Percentiles rank a stretch among this genome's conserved stretches.
Evolutionary conservation across 23 red algal species (phyloP).

Genomic region (Gracilaria domingensis): DNA sequence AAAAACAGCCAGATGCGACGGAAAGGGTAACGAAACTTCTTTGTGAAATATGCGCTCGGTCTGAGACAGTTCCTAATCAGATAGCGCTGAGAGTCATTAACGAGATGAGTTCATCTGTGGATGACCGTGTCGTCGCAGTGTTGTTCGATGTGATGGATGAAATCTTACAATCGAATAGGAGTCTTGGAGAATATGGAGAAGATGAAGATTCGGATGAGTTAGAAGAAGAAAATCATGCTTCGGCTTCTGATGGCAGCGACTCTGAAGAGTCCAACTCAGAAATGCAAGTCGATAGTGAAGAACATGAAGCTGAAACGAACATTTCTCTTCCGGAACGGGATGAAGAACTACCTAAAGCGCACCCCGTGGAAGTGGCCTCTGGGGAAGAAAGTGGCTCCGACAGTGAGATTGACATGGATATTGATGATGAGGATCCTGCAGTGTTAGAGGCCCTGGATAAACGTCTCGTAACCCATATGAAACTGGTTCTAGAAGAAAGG

Average conservation of each 20-base stretch:
- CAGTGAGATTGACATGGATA: conserved; percentile 36
- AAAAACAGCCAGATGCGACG: not conserved
- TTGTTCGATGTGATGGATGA: conserved; percentile 63
- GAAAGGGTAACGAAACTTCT: conserved; percentile 33
- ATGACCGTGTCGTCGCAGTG: conserved; percentile 58
- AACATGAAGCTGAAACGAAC: not conserved
- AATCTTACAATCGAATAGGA: conserved; percentile 6
- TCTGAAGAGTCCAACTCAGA: not conserved
- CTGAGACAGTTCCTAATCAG: conserved; percentile 7
- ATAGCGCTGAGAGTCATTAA: conserved; percentile 32
- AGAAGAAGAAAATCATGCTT: not conserved
- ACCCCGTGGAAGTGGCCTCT: not conserved
- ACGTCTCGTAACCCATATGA: conserved; percentile 29
- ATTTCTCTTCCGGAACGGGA: not conserved
- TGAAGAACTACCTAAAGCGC: not conserved
- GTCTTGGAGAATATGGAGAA: not conserved
- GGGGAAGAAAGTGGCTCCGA: not conserved
- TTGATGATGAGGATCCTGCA: conserved; percentile 65
- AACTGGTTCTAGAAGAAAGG: conserved; percentile 42
- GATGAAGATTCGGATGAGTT: conserved; percentile 2
- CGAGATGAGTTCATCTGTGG: conserved; percentile 16
- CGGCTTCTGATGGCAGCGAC: not conserved
- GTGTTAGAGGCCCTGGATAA: conserved; percentile 58
- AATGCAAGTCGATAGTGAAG: not conserved
- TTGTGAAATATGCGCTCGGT: conserved; percentile 27